phyloP scores from a whole-genome alignment of 441 rosid species.

The Euphorbia celastroides region DNA sequence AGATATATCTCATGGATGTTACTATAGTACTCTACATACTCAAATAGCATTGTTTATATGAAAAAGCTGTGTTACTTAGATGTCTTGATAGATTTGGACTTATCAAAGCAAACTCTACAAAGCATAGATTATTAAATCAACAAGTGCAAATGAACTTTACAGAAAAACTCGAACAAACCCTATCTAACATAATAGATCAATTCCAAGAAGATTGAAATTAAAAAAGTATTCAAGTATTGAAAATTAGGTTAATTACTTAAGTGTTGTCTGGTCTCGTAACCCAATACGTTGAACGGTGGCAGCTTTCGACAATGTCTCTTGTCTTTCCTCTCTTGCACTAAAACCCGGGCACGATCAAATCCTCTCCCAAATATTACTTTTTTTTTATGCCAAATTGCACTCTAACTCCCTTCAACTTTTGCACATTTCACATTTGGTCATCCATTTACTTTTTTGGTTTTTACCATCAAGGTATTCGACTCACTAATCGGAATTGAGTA shows the following conservation, averaged over 20 bases:
- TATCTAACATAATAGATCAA: slow-evolving; percentile 3
- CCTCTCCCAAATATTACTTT: slow-evolving; percentile 13
- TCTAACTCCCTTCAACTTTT: too few relatives aligned
- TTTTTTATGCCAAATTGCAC: not conserved
- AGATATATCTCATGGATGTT: too few relatives aligned
- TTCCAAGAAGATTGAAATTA: slow-evolving; percentile 3
- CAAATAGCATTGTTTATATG: not conserved
- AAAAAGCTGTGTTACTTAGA: slow-evolving; percentile 4
- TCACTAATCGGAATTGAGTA: too few relatives aligned
- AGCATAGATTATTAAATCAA: not conserved
- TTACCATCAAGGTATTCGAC: too few relatives aligned
- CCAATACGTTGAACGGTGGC: slow-evolving; percentile 72
- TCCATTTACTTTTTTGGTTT: too few relatives aligned
- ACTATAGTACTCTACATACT: too few relatives aligned
- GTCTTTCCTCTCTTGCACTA: slow-evolving; percentile 32
- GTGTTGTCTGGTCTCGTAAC: slow-evolving; percentile 55
- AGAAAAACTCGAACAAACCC: slow-evolving; percentile 39
- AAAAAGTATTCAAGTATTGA: slow-evolving; percentile 11
- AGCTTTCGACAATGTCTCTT: slow-evolving; percentile 60
- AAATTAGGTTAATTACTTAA: slow-evolving; percentile 21
- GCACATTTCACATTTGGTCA: too few relatives aligned
- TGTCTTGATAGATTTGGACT: slow-evolving; percentile 12
- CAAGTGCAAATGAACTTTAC: slow-evolving; percentile 37
- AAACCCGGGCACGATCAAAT: slow-evolving; percentile 46
- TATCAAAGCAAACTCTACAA: slow-evolving; percentile 1